A percentile compares a stretch with the other conserved stretches of the same genome.
Conservation (phyloP, 2,329 filamentous ascomycete genomes). For the Xylaria polymorpha region DNA sequence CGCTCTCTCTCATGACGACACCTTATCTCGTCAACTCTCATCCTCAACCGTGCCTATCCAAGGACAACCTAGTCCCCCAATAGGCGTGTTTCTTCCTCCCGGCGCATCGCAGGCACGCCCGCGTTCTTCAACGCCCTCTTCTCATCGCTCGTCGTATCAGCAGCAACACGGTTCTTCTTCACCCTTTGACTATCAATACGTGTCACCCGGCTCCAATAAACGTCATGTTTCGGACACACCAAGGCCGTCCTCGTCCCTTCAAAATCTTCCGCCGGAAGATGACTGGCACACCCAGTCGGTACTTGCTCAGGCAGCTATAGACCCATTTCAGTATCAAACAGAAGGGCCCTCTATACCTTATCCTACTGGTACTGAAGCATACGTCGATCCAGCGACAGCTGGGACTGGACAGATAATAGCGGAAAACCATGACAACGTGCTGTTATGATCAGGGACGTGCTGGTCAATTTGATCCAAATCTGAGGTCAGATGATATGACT, state of each 20-base stretch:
- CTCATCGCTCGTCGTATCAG: conserved; percentile 47
- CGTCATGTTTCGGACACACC: conserved; percentile 61
- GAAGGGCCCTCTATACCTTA: conserved; percentile 56
- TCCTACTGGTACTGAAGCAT: conserved; percentile 48
- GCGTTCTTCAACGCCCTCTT: conserved; percentile 57
- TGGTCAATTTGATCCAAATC: conserved; percentile 45
- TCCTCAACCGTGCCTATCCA: conserved; percentile 54
- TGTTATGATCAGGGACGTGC: conserved; percentile 45
- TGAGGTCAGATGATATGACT: conserved; percentile 54
- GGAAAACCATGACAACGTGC: conserved; percentile 48
- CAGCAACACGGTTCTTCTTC: conserved; percentile 47
- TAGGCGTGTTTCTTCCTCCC: conserved; percentile 65
- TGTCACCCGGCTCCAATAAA: conserved; percentile 50
- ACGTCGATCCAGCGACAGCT: conserved; percentile 45
- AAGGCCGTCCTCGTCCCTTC: conserved; percentile 51
- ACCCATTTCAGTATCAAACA: conserved; percentile 67
- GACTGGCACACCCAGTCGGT: conserved; percentile 49
- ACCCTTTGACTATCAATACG: conserved; percentile 61
- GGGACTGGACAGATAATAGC: conserved; percentile 54
- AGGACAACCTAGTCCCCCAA: conserved; percentile 56
- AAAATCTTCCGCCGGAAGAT: conserved; percentile 49
- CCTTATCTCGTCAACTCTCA: conserved; percentile 54
- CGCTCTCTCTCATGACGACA: conserved; percentile 54
- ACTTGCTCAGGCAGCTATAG: conserved; percentile 48
- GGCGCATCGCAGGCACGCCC: conserved; percentile 55